Evolutionary conservation across 768 basidiomycete species (phyloP), one percentile per base, ranked within the genome.

Genomic region (Mycena metata): DNA sequence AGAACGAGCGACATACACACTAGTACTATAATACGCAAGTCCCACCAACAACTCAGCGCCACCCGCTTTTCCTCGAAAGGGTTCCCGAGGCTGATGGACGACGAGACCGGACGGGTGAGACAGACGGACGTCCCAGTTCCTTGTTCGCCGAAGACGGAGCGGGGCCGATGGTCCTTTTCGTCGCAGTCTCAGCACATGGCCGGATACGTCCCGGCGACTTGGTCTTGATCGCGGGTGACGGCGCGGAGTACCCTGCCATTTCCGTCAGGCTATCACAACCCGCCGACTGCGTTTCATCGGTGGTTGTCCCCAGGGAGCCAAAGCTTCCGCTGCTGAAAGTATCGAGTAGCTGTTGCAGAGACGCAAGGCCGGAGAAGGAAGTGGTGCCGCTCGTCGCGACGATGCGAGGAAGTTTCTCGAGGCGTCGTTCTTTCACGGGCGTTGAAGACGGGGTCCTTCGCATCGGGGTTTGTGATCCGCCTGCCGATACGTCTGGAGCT

Each of bases 281-380:
- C 36, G 19, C 59, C 46, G 68, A 72, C 23, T 65, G 52, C 16
- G 39, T 43, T 7, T 24, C 75, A 50, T 72, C 72, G 39, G 72
- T 70, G 47, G 64, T 69, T 49, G 69, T 71, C 19, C 75, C 78
- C 16, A 81, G 75, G 0, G 80, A 80, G 24, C 79, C 81, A 51
- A 82, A 72, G 66, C 79, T 80, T 52, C 76, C 79, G 66, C 77
- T 77, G 70, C 80, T 82, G 64, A 78, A 76, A 30, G 69, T 67
- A 23, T 71, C 76, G 36, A 75, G 69, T 17, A 78, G 67, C 15
- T 70, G 73, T 54, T 78, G 73, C 33, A 78, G 64, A 43, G 76
- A 76, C 17, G 69, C 69, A 17, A 76, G 64, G 12, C 74, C 73
- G 41, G 67, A 70, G 35, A 72, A 19, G n/a, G 64, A 45, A 5